These are phyloP conservation scores for Populus hybrid DNA, from an alignment of 441 rosid genomes.

Conservation along the genomic window DNA sequence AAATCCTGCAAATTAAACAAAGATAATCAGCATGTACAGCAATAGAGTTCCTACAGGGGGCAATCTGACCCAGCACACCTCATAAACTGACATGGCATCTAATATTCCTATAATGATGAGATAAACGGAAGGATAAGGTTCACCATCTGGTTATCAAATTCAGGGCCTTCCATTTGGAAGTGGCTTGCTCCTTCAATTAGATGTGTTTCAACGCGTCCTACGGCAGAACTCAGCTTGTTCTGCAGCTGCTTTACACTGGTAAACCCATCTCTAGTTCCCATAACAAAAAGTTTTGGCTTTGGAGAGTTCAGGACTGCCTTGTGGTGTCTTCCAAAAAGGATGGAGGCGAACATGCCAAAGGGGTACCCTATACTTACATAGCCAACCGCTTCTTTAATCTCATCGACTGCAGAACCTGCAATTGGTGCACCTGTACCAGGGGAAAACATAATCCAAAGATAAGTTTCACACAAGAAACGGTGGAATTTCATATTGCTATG, in stretches of 20 bases:
- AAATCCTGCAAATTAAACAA: constrained; percentile 10
- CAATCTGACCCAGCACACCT: constrained; percentile 4
- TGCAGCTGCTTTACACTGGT: constrained; percentile 80
- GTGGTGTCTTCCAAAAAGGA: constrained; percentile 87
- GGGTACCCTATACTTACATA: constrained; percentile 92
- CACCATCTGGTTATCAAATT: constrained; percentile 73
- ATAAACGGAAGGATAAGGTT: constrained; percentile 53
- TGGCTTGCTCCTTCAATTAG: constrained; percentile 85
- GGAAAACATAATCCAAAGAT: neutral
- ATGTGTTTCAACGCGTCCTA: constrained; percentile 63
- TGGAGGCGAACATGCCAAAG: constrained; percentile 70
- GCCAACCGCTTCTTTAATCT: constrained; percentile 73
- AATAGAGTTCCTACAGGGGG: neutral
- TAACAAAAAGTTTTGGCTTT: constrained; percentile 84
- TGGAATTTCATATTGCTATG: neutral
- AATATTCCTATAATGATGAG: constrained; percentile 40
- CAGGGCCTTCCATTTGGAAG: constrained; percentile 93
- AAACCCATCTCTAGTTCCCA: constrained; percentile 91
- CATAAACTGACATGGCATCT: neutral
- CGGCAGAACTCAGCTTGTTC: constrained; percentile 68
- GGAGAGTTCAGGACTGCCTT: constrained; percentile 63
- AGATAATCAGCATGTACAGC: constrained; percentile 18
- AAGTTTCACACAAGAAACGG: neutral
- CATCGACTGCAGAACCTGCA: constrained; percentile 85
- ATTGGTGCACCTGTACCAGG: constrained; percentile 75